Base-by-base conservation (phyloP, 371 early-diverging fungal genomes). In the Rhizopus delemar region DNA sequence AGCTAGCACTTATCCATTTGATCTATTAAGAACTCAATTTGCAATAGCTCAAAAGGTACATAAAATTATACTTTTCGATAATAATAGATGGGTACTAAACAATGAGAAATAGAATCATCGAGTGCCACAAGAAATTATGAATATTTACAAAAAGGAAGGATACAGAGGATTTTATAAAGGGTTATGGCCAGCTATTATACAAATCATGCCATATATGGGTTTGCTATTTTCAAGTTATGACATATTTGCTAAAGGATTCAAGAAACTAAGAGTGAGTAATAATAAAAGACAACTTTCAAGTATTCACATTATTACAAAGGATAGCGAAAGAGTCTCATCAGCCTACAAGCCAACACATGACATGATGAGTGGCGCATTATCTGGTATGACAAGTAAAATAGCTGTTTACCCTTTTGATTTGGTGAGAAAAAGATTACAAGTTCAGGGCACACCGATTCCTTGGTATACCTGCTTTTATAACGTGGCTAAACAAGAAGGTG, bases 141-240 rank as follows among this genome's bases (percentile, higher is more conserved):
- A 80, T 51, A 95, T 96, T 54, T 73, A 75, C 39, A 56, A 62
- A 2, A 63, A 70, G 5, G 96, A 97, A 60, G 96, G 97, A 0
- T 90, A 2, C 43, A 52, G 3, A 97, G 98, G 97, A 97, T 2
- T 63, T 95, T 22, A 22, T 22, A 22, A 22, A 22, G 22, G 22
- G 22, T 22, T 22, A 43, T 74, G 85, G 62, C 91, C 97, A 5
- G 79, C 94, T 0, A 69, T 93, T 28, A 68, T 91, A 28, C 94
- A 95, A 69, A 93, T 98, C 31, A 84, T 94, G 74, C 97, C 97
- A 1, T 93, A 94, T 57, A 96, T 95, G 94, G 95, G 96, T 4
- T 64, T 91, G 0, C 77, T 89, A 59, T 94, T 94, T 75, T 78
- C 84, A 29, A 84, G 82, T 48, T 92, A 91, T 70, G 91, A 92